Conservation (phyloP, 495 filamentous ascomycete species). For the Aspergillus conjunctus region DNA sequence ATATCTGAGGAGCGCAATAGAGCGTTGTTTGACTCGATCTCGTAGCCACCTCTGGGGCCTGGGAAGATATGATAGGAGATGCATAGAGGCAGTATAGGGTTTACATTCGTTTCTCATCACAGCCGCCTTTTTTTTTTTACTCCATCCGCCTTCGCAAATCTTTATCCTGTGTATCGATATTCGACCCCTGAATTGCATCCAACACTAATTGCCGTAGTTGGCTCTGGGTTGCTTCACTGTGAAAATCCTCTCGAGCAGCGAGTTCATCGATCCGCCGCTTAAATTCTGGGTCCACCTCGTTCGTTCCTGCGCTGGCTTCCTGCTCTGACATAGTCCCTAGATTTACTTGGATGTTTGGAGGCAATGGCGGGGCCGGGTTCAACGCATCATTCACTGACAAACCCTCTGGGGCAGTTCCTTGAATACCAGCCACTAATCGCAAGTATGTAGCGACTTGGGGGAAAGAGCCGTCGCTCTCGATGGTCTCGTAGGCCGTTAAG, state of each 20-base stretch:
- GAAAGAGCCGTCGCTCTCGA: constrained; percentile 70
- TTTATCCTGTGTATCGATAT: constrained; percentile 53
- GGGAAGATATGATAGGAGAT: too few relatives aligned
- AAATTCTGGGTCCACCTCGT: constrained; percentile 68
- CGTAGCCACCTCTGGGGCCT: too few relatives aligned
- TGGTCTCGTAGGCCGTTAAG: constrained; percentile 69
- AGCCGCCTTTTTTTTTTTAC: constrained; percentile 33
- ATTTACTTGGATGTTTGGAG: constrained; percentile 67
- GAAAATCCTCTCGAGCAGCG: constrained; percentile 70
- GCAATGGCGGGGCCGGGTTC: constrained; percentile 56
- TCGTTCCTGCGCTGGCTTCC: constrained; percentile 47
- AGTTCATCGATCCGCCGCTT: constrained; percentile 75
- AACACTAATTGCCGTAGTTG: constrained; percentile 68
- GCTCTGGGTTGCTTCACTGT: constrained; percentile 68
- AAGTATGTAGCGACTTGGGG: constrained; percentile 71
- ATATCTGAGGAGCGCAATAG: too few relatives aligned
- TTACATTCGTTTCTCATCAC: constrained; percentile 8
- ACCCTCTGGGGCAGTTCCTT: constrained; percentile 26
- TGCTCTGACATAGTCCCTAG: constrained; percentile 66
- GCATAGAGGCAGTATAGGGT: too few relatives aligned
- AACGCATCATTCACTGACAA: constrained; percentile 32
- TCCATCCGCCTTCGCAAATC: constrained; percentile 63
- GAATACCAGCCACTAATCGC: constrained; percentile 44
- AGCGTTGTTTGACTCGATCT: too few relatives aligned
- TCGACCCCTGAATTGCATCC: constrained; percentile 64